Conservation (phyloP, 176 grass and related monocot species). For the bread wheat (Triticum aestivum) region IWGSC_CS_RefSeq_v2.1 NC_057805.1:465227121-465227620, state of each 20-base stretch:
- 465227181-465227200: background rate
- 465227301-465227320: constrained; percentile 39
- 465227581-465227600: constrained; percentile 23
- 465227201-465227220: background rate
- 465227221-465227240: background rate
- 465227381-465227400: constrained; percentile 14
- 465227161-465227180: background rate
- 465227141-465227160: background rate
- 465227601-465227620: constrained; percentile 39
- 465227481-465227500: background rate
- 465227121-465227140: background rate
- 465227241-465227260: background rate
- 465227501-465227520: constrained; percentile 18
- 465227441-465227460: background rate
- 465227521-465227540: constrained; percentile 43
- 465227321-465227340: background rate
- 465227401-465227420: background rate
- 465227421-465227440: constrained; percentile 4
- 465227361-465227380: background rate
- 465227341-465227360: constrained; percentile 6
- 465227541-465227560: constrained; percentile 42
- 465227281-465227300: constrained; percentile 27
- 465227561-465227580: constrained; percentile 38
- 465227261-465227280: background rate
- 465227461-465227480: constrained; percentile 2